A percentile compares a stretch with the other conserved stretches of the same genome.
phyloP scores from a whole-genome alignment of 768 basidiomycete species.

The Lactarius sp. region DNA sequence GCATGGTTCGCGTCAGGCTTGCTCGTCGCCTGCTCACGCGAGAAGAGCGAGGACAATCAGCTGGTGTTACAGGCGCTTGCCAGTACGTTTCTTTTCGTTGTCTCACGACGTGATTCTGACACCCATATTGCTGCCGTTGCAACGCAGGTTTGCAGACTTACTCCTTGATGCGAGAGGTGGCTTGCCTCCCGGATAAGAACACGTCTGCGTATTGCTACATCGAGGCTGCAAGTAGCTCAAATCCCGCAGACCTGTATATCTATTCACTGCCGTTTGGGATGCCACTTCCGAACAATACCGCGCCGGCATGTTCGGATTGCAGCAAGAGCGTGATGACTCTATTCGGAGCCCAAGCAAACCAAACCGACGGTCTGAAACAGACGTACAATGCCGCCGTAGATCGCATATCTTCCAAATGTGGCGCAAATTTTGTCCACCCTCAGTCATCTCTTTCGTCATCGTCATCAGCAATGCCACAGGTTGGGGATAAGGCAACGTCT shows the following conservation, averaged over 20 bases:
- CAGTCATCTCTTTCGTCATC: constrained; percentile 7
- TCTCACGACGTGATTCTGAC: not conserved
- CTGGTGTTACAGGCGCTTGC: constrained; percentile 51
- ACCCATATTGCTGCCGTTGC: not conserved
- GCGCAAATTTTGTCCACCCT: constrained; percentile 39
- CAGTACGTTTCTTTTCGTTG: constrained; percentile 38
- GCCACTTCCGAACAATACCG: constrained; percentile 44
- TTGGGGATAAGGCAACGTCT: not conserved
- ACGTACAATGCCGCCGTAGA: constrained; percentile 49
- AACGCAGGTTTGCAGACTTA: constrained; percentile 57
- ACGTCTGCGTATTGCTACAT: constrained; percentile 71
- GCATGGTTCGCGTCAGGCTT: constrained; percentile 51
- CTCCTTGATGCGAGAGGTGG: constrained; percentile 52
- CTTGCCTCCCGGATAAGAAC: constrained; percentile 53
- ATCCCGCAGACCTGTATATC: constrained; percentile 66
- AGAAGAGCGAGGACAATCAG: constrained; percentile 48
- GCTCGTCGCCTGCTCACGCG: constrained; percentile 47
- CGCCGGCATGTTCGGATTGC: constrained; percentile 59
- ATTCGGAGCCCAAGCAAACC: constrained; percentile 42
- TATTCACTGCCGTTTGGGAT: constrained; percentile 64
- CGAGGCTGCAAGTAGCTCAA: constrained; percentile 50
- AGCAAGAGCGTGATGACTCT: constrained; percentile 52
- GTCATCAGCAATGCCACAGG: constrained; percentile 3
- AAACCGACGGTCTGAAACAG: constrained; percentile 37
- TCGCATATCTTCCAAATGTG: constrained; percentile 46